These are phyloP conservation scores for Pezicula carpinea DNA, from an alignment of 2,329 filamentous ascomycete genomes.

Conservation along the genomic window DNA sequence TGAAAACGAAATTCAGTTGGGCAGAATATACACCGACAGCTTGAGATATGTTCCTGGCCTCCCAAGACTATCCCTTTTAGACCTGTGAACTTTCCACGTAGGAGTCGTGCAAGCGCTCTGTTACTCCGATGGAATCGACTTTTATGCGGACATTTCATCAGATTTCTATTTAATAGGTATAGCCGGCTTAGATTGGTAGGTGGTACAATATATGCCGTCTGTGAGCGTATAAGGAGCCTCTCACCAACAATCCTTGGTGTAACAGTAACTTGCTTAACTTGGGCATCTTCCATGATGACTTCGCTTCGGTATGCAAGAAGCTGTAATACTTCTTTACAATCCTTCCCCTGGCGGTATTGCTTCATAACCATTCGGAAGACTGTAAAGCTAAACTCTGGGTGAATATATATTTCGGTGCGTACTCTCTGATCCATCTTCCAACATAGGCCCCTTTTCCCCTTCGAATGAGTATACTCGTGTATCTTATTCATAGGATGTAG, in stretches of 20 bases:
- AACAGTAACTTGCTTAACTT: conserved; percentile 8
- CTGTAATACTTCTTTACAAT: conserved; percentile 1
- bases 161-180: not conserved
- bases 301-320: conserved; percentile 8
- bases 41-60: conserved; percentile 1
- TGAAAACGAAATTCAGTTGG: conserved; percentile 5
- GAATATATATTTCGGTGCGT: conserved; percentile 7
- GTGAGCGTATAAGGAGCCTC: conserved; percentile 8
- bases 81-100: not conserved
- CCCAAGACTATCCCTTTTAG: not conserved
- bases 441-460: not conserved
- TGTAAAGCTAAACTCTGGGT: conserved; percentile 10
- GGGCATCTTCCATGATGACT: conserved; percentile 1
- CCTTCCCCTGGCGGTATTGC: conserved; percentile 9
- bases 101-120: not conserved
- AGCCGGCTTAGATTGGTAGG: not conserved
- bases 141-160: not conserved
- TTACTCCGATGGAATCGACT: not conserved
- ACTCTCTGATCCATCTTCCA: not conserved
- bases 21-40: conserved; percentile 4
- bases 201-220: conserved; percentile 6
- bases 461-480: not conserved
- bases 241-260: conserved; percentile 8
- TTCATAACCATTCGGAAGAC: conserved; percentile 15
- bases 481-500: conserved; percentile 5